These are phyloP conservation scores for Cicer arietinum DNA, from an alignment of 306 rosid genomes.

Conservation along the genomic window DNA sequence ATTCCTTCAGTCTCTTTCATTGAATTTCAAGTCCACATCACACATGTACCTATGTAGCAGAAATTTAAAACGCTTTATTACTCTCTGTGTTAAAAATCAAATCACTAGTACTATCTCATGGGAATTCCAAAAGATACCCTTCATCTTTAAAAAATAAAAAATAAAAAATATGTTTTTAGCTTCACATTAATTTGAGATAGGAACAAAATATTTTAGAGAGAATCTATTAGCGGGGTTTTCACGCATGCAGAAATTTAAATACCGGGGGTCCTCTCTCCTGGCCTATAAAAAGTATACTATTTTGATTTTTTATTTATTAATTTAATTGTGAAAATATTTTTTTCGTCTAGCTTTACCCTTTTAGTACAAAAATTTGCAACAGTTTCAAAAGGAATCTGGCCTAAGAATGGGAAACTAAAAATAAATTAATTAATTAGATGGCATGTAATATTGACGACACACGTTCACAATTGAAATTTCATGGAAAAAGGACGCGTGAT, in stretches of 20 bases:
- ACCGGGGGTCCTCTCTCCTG: constrained; percentile 22
- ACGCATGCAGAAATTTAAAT: constrained; percentile 23
- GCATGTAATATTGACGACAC: background rate
- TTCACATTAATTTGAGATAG: constrained; percentile 30
- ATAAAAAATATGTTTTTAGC: background rate
- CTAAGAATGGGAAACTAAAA: constrained; percentile 11
- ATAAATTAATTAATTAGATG: background rate
- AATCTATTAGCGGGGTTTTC: constrained; percentile 35
- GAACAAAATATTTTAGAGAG: constrained; percentile 28
- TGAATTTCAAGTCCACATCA: constrained; percentile 53
- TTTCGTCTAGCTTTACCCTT: constrained; percentile 5
- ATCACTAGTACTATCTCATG: constrained; percentile 19
- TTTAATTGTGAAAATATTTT: constrained; percentile 7
- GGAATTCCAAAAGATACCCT: constrained; percentile 48
- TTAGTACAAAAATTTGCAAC: background rate
- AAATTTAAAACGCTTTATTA: constrained; percentile 39
- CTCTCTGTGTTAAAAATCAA: constrained; percentile 30
- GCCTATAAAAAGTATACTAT: background rate
- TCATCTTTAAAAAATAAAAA: background rate
- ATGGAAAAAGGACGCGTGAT: background rate
- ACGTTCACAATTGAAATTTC: constrained; percentile 22
- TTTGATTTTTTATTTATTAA: background rate
- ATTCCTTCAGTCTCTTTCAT: constrained; percentile 59
- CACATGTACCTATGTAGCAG: constrained; percentile 38
- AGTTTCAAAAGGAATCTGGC: constrained; percentile 22